Evolutionary conservation across 2,329 filamentous ascomycete genomes (phyloP).

Genomic region (Leptographium galeiforme): DNA sequence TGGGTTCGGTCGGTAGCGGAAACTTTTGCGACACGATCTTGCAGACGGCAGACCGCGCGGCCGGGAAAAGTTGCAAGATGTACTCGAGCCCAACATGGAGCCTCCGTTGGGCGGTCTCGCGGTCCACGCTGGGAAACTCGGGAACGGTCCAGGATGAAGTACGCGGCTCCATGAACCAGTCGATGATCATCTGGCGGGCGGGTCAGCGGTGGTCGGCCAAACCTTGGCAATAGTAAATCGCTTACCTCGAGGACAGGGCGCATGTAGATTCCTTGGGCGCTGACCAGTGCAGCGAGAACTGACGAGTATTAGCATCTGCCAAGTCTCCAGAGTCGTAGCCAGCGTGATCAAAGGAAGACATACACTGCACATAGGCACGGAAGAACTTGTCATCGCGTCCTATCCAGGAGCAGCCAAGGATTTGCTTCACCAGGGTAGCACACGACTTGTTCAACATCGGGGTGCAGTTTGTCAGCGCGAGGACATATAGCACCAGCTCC

Average conservation of each 20-base stretch:
- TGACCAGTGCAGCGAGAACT: conserved; percentile 60
- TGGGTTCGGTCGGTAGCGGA: conserved; percentile 63
- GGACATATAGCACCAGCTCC: conserved; percentile 46
- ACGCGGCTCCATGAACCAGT: conserved; percentile 51
- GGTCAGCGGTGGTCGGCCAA: not conserved
- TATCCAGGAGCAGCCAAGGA: conserved; percentile 51
- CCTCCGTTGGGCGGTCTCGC: conserved; percentile 54
- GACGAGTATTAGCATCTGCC: conserved; percentile 24
- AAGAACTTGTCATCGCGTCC: conserved; percentile 52
- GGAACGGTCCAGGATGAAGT: conserved; percentile 32
- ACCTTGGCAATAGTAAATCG: not conserved
- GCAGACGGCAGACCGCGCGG: conserved; percentile 57
- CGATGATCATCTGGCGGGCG: conserved; percentile 51
- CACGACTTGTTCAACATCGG: conserved; percentile 48
- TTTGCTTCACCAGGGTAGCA: conserved; percentile 41
- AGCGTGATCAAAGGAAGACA: not conserved
- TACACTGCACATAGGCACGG: conserved; percentile 37
- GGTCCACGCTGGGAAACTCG: conserved; percentile 45
- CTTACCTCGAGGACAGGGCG: conserved; percentile 9
- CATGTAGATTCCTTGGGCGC: conserved; percentile 63
- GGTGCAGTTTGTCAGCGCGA: conserved; percentile 48
- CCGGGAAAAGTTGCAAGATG: conserved; percentile 68
- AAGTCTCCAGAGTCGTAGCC: not conserved
- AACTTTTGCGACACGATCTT: conserved; percentile 56
- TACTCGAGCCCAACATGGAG: conserved; percentile 65